A percentile compares a stretch with the other conserved stretches of the same genome.
These are phyloP conservation scores for Cnidoscolus chayamansa DNA, from an alignment of 441 rosid genomes.

Conservation along the genomic window DNA sequence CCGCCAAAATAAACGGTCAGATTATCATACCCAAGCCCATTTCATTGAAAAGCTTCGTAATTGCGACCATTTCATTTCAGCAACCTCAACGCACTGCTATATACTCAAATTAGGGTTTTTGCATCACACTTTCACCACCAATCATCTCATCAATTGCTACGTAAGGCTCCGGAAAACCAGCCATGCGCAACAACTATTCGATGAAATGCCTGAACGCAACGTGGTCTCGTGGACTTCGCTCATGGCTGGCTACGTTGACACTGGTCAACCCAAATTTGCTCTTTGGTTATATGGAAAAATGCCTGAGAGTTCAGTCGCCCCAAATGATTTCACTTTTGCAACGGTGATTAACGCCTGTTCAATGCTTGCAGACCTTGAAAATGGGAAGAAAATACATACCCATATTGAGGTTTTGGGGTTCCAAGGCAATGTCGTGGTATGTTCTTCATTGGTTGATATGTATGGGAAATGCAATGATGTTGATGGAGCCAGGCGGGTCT, in stretches of 20 bases:
- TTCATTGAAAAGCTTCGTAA: conserved; percentile 30
- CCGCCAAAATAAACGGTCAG: conserved; percentile 31
- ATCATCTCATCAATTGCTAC: conserved; percentile 49
- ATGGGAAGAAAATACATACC: conserved; percentile 57
- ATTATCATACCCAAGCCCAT: conserved; percentile 12
- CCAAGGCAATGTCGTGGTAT: conserved; percentile 47
- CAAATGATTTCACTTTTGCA: conserved; percentile 60
- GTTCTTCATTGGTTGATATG: conserved; percentile 77
- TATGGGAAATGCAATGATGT: conserved; percentile 83
- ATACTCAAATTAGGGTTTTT: conserved; percentile 45
- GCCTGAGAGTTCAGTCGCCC: conserved; percentile 34
- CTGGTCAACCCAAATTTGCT: conserved; percentile 37
- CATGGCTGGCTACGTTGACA: conserved; percentile 45
- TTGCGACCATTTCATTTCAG: conserved; percentile 33
- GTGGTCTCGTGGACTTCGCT: conserved; percentile 77
- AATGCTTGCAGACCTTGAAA: conserved; percentile 37
- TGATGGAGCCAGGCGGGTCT: conserved; percentile 55
- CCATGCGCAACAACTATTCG: conserved; percentile 46
- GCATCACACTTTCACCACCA: conserved; percentile 32
- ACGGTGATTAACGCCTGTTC: conserved; percentile 61
- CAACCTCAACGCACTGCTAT: conserved; percentile 29
- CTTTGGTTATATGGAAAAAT: conserved; percentile 41
- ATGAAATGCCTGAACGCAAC: conserved; percentile 67
- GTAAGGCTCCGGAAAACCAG: conserved; percentile 23
- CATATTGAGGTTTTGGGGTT: conserved; percentile 49